A percentile compares a stretch with the other conserved stretches of the same genome.
phyloP scores from a whole-genome alignment of 179 eudicot genomes.

The Silene vulgaris region DNA sequence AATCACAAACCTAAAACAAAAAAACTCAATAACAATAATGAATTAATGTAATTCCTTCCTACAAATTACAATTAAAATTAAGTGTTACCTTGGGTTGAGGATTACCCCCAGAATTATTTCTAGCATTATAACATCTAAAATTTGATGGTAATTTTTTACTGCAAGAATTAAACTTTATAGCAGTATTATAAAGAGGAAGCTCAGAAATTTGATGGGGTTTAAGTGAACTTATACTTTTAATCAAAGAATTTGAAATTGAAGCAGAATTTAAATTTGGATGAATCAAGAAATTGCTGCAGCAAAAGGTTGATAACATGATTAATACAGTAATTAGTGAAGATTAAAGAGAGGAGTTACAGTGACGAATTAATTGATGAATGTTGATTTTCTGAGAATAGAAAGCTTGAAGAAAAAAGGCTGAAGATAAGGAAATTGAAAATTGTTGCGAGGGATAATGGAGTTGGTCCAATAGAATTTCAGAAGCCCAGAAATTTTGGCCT shows the following conservation, averaged over 20 bases:
- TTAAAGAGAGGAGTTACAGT: neutral
- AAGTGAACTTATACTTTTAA: neutral
- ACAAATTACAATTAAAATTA: neutral
- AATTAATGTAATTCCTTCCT: neutral
- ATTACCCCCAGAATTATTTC: conserved; percentile 26
- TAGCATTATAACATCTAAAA: conserved; percentile 31
- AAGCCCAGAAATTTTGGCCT: too few species aligned
- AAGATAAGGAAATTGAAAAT: neutral
- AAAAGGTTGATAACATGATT: conserved; percentile 19
- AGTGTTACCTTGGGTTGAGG: conserved; percentile 24
- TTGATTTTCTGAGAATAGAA: too few species aligned
- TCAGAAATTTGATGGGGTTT: neutral
- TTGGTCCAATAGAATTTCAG: too few species aligned
- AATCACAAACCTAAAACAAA: neutral
- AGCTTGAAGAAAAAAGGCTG: neutral
- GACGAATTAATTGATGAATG: neutral
- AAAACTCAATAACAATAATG: neutral
- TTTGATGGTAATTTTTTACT: conserved; percentile 19
- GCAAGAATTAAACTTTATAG: conserved; percentile 9
- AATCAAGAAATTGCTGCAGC: conserved; percentile 5
- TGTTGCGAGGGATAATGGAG: too few species aligned
- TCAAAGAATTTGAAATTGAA: neutral
- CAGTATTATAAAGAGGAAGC: conserved; percentile 5
- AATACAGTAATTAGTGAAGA: neutral
- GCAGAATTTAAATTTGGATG: conserved; percentile 4